Evolutionary conservation across 2,329 filamentous ascomycete genomes (phyloP).

Genomic region (Stagonosporopsis chrysanthemi): DNA sequence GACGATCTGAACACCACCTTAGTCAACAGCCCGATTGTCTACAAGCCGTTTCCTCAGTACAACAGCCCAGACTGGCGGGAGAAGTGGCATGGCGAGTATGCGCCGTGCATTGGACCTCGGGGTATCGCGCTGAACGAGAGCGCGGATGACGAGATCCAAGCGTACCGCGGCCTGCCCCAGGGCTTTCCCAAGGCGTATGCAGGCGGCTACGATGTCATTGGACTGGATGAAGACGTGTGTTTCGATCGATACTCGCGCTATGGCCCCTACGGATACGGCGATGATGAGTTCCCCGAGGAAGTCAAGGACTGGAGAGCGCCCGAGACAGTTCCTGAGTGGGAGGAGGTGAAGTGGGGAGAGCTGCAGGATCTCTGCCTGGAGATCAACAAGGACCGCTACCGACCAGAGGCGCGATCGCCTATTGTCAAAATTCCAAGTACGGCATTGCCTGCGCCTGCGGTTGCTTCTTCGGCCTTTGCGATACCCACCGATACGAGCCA

Average conservation of each 20-base stretch:
- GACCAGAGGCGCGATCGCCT: slow-evolving; percentile 51
- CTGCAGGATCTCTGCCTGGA: slow-evolving; percentile 72
- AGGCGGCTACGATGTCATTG: slow-evolving; percentile 50
- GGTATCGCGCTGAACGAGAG: slow-evolving; percentile 60
- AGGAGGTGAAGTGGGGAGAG: slow-evolving; percentile 72
- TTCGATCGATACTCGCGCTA: slow-evolving; percentile 65
- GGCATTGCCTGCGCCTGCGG: slow-evolving; percentile 33
- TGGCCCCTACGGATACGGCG: slow-evolving; percentile 64
- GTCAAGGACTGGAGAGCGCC: slow-evolving; percentile 52
- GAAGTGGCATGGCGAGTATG: slow-evolving; percentile 64
- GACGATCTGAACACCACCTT: slow-evolving; percentile 36
- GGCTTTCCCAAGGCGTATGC: slow-evolving; percentile 47
- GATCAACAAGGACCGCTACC: slow-evolving; percentile 70
- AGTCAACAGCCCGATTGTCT: slow-evolving; percentile 60
- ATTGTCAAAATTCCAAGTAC: slow-evolving; percentile 41
- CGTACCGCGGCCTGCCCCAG: slow-evolving; percentile 64
- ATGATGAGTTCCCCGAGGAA: slow-evolving; percentile 60
- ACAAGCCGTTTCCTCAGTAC: slow-evolving; percentile 76
- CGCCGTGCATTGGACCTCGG: slow-evolving; percentile 69
- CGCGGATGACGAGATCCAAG: slow-evolving; percentile 69
- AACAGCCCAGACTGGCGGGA: slow-evolving; percentile 68
- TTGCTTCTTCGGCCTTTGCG: slow-evolving; percentile 41
- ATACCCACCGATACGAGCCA: slow-evolving; percentile 37
- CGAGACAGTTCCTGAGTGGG: slow-evolving; percentile 62
- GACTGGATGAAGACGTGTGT: slow-evolving; percentile 63